phyloP scores from a whole-genome alignment of 805 yeast species.

The Blastobotrys americana region DNA sequence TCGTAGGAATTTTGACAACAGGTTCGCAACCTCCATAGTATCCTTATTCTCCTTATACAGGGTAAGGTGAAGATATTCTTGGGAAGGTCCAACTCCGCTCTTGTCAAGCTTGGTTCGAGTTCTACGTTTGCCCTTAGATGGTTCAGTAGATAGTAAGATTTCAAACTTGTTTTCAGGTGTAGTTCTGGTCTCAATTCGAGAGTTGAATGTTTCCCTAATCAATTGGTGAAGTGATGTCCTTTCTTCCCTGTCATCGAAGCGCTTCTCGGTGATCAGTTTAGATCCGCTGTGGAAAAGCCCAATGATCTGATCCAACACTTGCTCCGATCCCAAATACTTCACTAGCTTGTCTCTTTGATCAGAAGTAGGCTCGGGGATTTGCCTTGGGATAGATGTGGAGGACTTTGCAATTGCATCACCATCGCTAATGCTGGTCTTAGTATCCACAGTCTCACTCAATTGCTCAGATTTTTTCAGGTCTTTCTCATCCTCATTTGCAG shows the following conservation, averaged over 20 bases:
- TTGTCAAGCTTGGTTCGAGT: slow-evolving; percentile 26
- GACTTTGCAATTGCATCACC: slow-evolving; percentile 3
- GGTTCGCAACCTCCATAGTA: slow-evolving; percentile 87
- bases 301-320: slow-evolving; percentile 52
- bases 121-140: slow-evolving; percentile 32
- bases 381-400: not conserved
- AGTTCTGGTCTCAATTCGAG: slow-evolving; percentile 73
- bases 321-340: slow-evolving; percentile 50
- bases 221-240: slow-evolving; percentile 77
- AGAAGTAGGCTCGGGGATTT: slow-evolving; percentile 8
- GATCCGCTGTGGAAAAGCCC: slow-evolving; percentile 48
- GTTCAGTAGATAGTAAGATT: slow-evolving; percentile 47
- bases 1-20: slow-evolving; percentile 64
- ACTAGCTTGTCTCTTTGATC: slow-evolving; percentile 34
- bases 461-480: slow-evolving; percentile 23
- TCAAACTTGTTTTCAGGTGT: slow-evolving; percentile 58
- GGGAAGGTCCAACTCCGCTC: slow-evolving; percentile 51
- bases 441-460: slow-evolving; percentile 18
- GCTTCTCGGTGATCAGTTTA: slow-evolving; percentile 49
- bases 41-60: slow-evolving; percentile 93
- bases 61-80: slow-evolving; percentile 64
- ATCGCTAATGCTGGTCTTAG: too few species aligned
- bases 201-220: slow-evolving; percentile 63
- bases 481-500: slow-evolving; percentile 4
- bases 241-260: slow-evolving; percentile 58